phyloP scores from a whole-genome alignment of 768 basidiomycete species.

The Lactifluus volemus region DNA sequence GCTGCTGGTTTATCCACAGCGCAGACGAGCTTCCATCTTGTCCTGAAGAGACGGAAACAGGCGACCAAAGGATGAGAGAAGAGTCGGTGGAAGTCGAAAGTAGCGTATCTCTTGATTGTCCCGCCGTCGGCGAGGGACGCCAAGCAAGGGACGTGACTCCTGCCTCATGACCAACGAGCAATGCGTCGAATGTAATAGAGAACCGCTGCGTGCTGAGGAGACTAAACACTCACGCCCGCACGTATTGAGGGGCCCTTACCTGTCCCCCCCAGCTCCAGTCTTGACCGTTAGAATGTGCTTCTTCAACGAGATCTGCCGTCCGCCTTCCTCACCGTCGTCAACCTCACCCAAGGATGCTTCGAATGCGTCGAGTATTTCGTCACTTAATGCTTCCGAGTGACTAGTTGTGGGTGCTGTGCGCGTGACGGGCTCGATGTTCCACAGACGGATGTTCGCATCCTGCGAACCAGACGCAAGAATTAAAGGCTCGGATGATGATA shows the following conservation, averaged over 20 bases:
- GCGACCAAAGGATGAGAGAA: constrained; percentile 91
- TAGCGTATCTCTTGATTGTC: constrained; percentile 38
- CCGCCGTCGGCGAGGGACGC: constrained; percentile 38
- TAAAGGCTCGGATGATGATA: constrained; percentile 36
- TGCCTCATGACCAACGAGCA: constrained; percentile 93
- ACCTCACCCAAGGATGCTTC: constrained; percentile 72
- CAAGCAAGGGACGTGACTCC: constrained; percentile 86
- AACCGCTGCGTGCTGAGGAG: constrained; percentile 41
- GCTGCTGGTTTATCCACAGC: constrained; percentile 84
- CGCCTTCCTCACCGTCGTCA: constrained; percentile 68
- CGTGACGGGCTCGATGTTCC: constrained; percentile 62
- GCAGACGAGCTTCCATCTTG: constrained; percentile 39
- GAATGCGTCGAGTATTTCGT: constrained; percentile 81
- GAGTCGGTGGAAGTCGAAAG: constrained; percentile 95
- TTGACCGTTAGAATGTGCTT: constrained; percentile 70
- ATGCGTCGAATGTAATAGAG: constrained; percentile 84
- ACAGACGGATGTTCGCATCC: constrained; percentile 87
- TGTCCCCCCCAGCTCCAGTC: constrained; percentile 32
- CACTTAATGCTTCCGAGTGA: constrained; percentile 33
- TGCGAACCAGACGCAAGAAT: constrained; percentile 91
- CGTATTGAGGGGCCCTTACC: constrained; percentile 11
- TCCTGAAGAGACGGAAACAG: constrained; percentile 41
- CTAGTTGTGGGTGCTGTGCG: constrained; percentile 21
- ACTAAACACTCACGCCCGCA: constrained; percentile 1
- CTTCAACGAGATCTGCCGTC: constrained; percentile 82